Base-by-base conservation (phyloP, 139 green algal genomes). In the Chlorella ohadii region DNA sequence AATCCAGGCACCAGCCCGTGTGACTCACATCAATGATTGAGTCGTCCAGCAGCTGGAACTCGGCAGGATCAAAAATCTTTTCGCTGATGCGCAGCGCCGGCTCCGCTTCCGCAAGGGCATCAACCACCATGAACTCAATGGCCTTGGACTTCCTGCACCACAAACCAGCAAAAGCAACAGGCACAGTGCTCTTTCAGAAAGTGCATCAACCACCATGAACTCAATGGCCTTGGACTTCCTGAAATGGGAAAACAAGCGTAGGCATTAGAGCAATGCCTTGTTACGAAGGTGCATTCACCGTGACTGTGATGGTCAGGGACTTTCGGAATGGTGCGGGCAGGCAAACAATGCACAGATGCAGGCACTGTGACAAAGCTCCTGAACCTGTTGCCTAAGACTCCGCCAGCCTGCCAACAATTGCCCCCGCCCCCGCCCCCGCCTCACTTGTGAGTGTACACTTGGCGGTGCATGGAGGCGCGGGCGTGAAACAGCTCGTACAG, bases 81-180 rank as follows among this genome's bases (percentile, higher is more conserved):
- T 93, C 79, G 1, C 59, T 76, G 44, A 97, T 84, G 17, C 78
- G 59, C 22, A 96, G 85, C 36, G 82, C 88, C 23, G 82, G 75
- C 59, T 97, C 91, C 0, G 94, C 95, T 20, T 88, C 88, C 41
- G 93, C 22, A 36, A 98, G 87, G 25, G 94, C 94, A 64, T 98
- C 95, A 44, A 94, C 90, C 36, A 97, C 83, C 94, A 98, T 97
- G 83, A 94, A 95, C 91, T 98, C 95, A 38, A 96, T 89, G 20
- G 91, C 88, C 74, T 93, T 93, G 56, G 91, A 90, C 78, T 95
- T 96, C 79, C 91, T 92, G 87, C 33, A 72, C 57, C 36, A 41
- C 4, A 4, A 38, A 22, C 47, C 6, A 70, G 56, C n/a, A 71
- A 6, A 71, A 25, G 28, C 25, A 71, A 7, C 13, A 20, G 25